These are phyloP conservation scores for Neolentinus lepideus DNA, from an alignment of 1,284 basidiomycete species.

Conservation along the genomic window DNA sequence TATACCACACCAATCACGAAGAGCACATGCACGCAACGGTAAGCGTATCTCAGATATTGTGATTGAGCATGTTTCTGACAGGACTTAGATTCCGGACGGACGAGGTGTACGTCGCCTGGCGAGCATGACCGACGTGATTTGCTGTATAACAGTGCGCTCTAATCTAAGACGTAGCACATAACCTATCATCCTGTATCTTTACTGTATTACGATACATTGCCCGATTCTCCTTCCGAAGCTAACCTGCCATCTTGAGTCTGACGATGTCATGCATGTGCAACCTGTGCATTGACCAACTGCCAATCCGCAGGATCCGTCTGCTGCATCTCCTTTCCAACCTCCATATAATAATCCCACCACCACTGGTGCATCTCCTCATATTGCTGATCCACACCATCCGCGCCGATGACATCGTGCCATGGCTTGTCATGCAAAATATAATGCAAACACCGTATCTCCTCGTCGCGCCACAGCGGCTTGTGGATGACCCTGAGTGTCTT, in stretches of 20 bases:
- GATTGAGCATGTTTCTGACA: constrained; percentile 5
- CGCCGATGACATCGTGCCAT: constrained; percentile 46
- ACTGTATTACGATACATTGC: background rate
- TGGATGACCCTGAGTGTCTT: constrained; percentile 73
- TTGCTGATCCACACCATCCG: constrained; percentile 21
- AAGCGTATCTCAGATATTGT: constrained; percentile 11
- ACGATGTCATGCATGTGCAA: background rate
- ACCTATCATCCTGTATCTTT: background rate
- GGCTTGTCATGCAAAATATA: constrained; percentile 75
- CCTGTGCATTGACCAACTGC: constrained; percentile 23
- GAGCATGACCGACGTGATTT: constrained; percentile 54
- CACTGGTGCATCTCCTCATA: constrained; percentile 51
- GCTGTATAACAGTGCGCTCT: background rate
- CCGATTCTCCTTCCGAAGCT: background rate
- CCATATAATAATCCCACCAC: constrained; percentile 74
- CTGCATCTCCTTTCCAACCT: constrained; percentile 40
- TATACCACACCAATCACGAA: constrained; percentile 69
- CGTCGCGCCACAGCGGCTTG: constrained; percentile 66
- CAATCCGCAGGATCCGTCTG: constrained; percentile 39
- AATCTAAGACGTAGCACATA: background rate
- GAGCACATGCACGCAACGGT: constrained; percentile 89
- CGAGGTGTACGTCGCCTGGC: constrained; percentile 85
- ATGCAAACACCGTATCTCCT: constrained; percentile 69
- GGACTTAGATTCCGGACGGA: constrained; percentile 79
- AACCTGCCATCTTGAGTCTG: background rate